Percentiles rank a stretch among this genome's conserved stretches.
phyloP scores from a whole-genome alignment of 805 yeast species.

The Candida dajiaensis region DNA sequence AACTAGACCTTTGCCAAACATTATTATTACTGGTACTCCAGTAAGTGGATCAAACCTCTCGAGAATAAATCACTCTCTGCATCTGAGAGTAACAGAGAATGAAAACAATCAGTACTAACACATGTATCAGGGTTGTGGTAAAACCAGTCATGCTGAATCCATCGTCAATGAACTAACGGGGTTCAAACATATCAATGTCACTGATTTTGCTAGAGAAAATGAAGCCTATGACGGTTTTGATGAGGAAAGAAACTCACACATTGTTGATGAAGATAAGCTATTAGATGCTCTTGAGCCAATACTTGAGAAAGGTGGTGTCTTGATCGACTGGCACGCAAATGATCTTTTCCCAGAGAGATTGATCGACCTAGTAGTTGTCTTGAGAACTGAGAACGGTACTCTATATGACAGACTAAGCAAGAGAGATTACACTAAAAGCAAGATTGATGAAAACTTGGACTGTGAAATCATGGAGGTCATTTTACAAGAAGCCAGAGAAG shows the following conservation, averaged over 20 bases:
- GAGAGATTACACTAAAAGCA: conserved; percentile 74
- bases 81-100: no score
- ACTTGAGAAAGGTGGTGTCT: conserved; percentile 77
- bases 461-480: conserved; percentile 96
- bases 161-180: conserved; percentile 47
- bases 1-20: conserved; percentile 46
- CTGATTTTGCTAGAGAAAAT: conserved; percentile 75
- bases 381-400: conserved; percentile 66
- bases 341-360: conserved; percentile 91
- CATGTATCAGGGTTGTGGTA: conserved; percentile 59
- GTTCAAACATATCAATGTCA: conserved; percentile 51
- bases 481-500: conserved; percentile 77
- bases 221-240: conserved; percentile 81
- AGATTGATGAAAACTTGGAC: conserved; percentile 87
- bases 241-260: conserved; percentile 74
- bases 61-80: no score
- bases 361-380: conserved; percentile 87
- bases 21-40: conserved; percentile 93
- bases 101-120: neutral
- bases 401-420: conserved; percentile 70
- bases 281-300: conserved; percentile 76
- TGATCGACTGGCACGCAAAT: conserved; percentile 97
- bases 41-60: neutral
- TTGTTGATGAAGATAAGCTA: conserved; percentile 89
- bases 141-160: conserved; percentile 66